Evolutionary conservation across 169 alveolate species (phyloP).

Genomic region (Prorocentrum cordatum): DNA sequence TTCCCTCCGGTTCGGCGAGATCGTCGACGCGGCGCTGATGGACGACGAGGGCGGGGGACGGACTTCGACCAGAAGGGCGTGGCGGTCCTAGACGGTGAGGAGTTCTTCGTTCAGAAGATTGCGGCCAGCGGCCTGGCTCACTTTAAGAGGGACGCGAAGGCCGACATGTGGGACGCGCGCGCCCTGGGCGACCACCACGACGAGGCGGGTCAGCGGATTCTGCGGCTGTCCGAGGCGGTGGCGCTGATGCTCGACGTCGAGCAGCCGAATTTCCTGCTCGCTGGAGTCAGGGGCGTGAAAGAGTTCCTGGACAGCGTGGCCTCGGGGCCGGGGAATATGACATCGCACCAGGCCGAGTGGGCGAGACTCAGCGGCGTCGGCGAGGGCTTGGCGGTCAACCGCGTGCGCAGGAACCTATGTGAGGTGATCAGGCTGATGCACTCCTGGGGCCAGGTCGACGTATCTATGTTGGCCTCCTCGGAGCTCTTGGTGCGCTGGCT

Average conservation of each 20-base stretch:
- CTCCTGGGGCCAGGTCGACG: not conserved
- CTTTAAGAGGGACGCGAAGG: not conserved
- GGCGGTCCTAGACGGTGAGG: not conserved
- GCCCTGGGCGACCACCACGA: not conserved
- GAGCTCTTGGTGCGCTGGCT: not conserved
- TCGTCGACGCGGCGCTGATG: not conserved
- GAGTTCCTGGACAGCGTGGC: not conserved
- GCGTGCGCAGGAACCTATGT: too few relatives aligned
- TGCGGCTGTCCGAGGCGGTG: not conserved
- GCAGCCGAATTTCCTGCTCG: not conserved
- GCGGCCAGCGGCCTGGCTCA: not conserved
- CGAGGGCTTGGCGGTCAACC: too few relatives aligned
- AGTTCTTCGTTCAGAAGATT: not conserved
- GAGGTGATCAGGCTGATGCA: not conserved
- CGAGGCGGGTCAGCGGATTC: not conserved
- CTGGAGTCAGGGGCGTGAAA: not conserved
- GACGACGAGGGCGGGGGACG: not conserved
- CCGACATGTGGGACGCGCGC: too few relatives aligned
- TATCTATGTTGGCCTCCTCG: not conserved
- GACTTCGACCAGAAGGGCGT: not conserved
- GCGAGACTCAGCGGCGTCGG: too few relatives aligned
- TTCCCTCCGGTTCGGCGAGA: not conserved
- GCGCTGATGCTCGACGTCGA: not conserved
- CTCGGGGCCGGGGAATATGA: too few relatives aligned
- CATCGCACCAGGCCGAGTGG: too few relatives aligned